phyloP scores from a whole-genome alignment of 257 asterid species.

The Cruciata laevipes region DNA sequence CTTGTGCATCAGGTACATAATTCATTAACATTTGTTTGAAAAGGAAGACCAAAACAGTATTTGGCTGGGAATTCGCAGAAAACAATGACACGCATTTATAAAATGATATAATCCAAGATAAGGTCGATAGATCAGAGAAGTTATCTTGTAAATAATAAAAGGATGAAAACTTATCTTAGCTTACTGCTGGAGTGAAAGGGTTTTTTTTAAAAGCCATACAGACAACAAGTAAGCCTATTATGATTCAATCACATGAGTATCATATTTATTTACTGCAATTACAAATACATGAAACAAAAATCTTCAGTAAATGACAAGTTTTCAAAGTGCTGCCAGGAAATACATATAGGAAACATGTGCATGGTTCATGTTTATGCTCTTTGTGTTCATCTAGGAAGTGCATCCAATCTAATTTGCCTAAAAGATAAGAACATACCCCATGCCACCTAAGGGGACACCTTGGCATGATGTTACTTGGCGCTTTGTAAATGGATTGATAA shows the following conservation, averaged over 20 bases:
- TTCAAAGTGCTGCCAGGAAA: background rate
- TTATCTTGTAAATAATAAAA: background rate
- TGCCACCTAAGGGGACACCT: slow-evolving; percentile 95
- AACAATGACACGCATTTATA: background rate
- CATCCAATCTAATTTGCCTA: background rate
- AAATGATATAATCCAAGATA: background rate
- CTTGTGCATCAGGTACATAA: slow-evolving; percentile 12
- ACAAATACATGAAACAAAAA: background rate
- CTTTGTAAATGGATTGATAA: slow-evolving; percentile 77
- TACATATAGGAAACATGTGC: background rate
- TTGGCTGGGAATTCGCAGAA: background rate
- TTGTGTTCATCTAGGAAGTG: background rate
- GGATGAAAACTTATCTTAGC: background rate
- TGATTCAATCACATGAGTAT: background rate
- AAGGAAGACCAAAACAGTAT: background rate
- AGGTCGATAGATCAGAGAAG: background rate
- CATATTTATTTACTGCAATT: background rate
- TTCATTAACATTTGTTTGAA: background rate
- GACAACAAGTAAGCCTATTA: background rate
- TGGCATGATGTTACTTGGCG: slow-evolving; percentile 74
- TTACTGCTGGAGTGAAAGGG: background rate
- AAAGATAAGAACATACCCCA: slow-evolving; percentile 51
- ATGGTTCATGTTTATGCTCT: background rate
- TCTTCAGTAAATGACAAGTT: background rate
- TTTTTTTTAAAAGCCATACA: background rate